Conservation (phyloP, 305 asterid genomes). For the Withania somnifera region DNA sequence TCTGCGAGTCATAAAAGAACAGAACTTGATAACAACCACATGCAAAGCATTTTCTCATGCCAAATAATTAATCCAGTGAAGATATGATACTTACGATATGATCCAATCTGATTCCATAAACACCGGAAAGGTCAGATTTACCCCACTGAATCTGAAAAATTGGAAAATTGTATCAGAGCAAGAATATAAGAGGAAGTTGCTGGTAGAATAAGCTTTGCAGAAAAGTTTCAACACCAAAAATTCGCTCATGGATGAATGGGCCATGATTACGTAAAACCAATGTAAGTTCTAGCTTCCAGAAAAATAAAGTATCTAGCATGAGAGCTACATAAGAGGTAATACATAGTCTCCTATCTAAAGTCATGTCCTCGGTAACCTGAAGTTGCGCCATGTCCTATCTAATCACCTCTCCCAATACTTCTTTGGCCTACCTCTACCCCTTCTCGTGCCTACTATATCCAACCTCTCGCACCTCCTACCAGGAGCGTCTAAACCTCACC, state of each 20-base stretch:
- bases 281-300: too few relatives aligned
- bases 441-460: too few relatives aligned
- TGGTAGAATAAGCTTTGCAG: neutral
- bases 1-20: slow-evolving; percentile 37
- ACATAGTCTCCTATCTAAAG: neutral
- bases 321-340: neutral
- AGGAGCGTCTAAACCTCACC: too few relatives aligned
- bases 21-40: slow-evolving; percentile 21
- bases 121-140: slow-evolving; percentile 29
- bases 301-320: too few relatives aligned
- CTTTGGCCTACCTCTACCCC: too few relatives aligned
- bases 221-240: neutral
- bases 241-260: neutral
- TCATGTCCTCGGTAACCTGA: too few relatives aligned
- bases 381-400: too few relatives aligned
- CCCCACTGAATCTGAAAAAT: slow-evolving; percentile 35
- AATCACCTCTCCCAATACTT: too few relatives aligned
- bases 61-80: neutral
- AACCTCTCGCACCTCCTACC: too few relatives aligned
- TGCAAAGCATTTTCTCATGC: neutral
- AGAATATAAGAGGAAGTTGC: neutral
- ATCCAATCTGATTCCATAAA: slow-evolving; percentile 69
- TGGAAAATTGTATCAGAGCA: neutral
- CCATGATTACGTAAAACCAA: neutral
- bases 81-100: slow-evolving; percentile 46